phyloP scores from a whole-genome alignment of 2,329 filamentous ascomycete species.

The Aspergillus ochraceus region DNA sequence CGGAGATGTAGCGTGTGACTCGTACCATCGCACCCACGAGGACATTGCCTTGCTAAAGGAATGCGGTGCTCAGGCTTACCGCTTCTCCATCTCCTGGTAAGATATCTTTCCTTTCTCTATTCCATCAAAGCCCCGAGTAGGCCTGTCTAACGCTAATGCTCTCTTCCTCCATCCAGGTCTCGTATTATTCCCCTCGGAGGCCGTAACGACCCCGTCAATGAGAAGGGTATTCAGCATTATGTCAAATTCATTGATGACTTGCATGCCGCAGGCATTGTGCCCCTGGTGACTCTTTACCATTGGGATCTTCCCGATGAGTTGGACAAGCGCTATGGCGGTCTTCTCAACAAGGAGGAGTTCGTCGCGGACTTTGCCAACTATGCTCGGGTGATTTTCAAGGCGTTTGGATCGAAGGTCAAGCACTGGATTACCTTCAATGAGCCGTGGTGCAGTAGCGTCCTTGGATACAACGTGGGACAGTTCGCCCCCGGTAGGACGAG shows the following conservation, averaged over 20 bases:
- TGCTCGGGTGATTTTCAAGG: constrained; percentile 72
- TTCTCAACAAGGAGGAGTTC: constrained; percentile 80
- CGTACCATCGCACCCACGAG: constrained; percentile 74
- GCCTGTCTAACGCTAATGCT: neutral
- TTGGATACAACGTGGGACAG: constrained; percentile 74
- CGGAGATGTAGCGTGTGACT: constrained; percentile 80
- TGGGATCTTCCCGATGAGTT: constrained; percentile 83
- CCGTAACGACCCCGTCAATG: constrained; percentile 77
- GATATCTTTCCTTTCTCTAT: neutral
- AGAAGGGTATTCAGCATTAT: constrained; percentile 75
- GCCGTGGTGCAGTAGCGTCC: constrained; percentile 79
- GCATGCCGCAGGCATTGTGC: constrained; percentile 71
- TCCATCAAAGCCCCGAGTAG: neutral
- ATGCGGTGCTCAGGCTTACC: constrained; percentile 72
- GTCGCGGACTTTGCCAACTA: constrained; percentile 78
- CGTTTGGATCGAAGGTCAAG: constrained; percentile 72
- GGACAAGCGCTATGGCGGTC: constrained; percentile 77
- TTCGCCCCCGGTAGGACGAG: constrained; percentile 83
- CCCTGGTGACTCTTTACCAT: constrained; percentile 81
- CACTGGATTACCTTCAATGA: constrained; percentile 92
- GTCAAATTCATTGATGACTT: constrained; percentile 76
- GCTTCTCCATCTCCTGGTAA: constrained; percentile 77
- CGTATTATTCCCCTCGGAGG: constrained; percentile 84
- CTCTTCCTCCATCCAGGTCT: constrained; percentile 43
- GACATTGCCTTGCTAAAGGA: constrained; percentile 77